phyloP scores from a whole-genome alignment of 2,329 filamentous ascomycete species.

The Beauveria caledonica region DNA sequence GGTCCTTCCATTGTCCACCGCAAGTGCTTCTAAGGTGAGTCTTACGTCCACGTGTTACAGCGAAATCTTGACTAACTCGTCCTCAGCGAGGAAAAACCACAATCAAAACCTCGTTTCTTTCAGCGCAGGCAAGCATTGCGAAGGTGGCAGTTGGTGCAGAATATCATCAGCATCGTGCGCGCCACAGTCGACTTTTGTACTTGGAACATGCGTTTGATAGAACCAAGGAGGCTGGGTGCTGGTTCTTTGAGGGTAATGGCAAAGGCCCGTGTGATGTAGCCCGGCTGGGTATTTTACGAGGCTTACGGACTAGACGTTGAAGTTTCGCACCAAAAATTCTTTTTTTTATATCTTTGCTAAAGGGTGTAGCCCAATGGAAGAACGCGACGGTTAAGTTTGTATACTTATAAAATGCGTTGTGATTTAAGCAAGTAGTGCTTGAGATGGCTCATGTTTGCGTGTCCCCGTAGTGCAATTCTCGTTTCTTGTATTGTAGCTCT shows the following conservation, averaged over 20 bases:
- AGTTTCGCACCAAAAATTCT: slow-evolving; percentile 49
- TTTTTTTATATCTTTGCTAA: slow-evolving; percentile 27
- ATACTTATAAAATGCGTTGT: slow-evolving; percentile 20
- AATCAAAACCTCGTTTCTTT: slow-evolving; percentile 27
- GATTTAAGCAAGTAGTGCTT: slow-evolving; percentile 9
- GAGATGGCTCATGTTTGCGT: too few species aligned
- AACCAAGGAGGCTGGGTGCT: slow-evolving; percentile 44
- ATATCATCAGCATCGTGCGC: slow-evolving; percentile 37
- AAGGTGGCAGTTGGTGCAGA: slow-evolving; percentile 36
- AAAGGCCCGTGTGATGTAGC: slow-evolving; percentile 42
- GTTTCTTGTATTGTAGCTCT: too few species aligned
- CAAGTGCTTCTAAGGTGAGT: slow-evolving; percentile 97
- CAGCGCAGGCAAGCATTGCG: slow-evolving; percentile 34
- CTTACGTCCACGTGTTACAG: not conserved
- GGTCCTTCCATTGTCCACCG: slow-evolving; percentile 98
- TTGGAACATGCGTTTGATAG: slow-evolving; percentile 50
- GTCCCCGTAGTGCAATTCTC: not conserved
- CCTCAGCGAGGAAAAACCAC: slow-evolving; percentile 22
- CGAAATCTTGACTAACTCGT: not conserved
- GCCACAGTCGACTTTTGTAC: slow-evolving; percentile 45
- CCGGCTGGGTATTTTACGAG: slow-evolving; percentile 36
- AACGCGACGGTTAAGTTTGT: slow-evolving; percentile 15
- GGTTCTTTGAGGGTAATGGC: slow-evolving; percentile 39
- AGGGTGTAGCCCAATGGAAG: slow-evolving; percentile 27
- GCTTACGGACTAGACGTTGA: slow-evolving; percentile 43